A percentile compares a stretch with the other conserved stretches of the same genome.
Conservation (phyloP, 1,284 basidiomycete species). For the Ceratobasidium sp. region DNA sequence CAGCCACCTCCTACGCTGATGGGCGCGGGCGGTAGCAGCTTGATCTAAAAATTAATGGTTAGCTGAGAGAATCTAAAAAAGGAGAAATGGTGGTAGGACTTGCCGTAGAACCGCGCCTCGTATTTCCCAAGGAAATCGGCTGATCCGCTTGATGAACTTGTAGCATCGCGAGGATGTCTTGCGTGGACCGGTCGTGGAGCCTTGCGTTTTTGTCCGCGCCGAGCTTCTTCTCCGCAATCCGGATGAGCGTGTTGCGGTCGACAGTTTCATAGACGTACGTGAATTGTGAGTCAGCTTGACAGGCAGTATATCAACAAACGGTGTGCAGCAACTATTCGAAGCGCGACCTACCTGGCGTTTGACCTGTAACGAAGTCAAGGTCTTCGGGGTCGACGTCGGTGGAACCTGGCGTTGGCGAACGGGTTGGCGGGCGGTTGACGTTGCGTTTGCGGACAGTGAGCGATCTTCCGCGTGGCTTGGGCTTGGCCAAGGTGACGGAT, state of each 20-base stretch:
- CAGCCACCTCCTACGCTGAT: conserved; percentile 18
- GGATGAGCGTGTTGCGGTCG: conserved; percentile 7
- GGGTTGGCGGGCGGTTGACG: not conserved
- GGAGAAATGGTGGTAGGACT: not conserved
- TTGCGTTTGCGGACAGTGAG: not conserved
- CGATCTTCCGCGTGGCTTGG: not conserved
- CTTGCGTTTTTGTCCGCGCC: not conserved
- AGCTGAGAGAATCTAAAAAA: not conserved
- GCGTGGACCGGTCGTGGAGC: not conserved
- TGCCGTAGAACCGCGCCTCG: not conserved
- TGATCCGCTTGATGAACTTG: not conserved
- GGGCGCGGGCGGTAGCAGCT: not conserved
- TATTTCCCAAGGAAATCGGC: conserved; percentile 4
- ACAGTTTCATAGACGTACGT: conserved; percentile 13
- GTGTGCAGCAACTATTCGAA: not conserved
- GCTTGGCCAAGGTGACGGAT: not conserved
- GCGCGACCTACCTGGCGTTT: not conserved
- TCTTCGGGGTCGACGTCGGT: conserved; percentile 6
- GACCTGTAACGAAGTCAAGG: not conserved
- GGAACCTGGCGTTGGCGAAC: conserved; percentile 6
- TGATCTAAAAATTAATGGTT: not conserved
- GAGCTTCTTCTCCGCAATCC: conserved; percentile 8
- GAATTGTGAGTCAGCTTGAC: not conserved
- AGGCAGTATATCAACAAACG: not conserved
- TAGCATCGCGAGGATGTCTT: conserved; percentile 16